Conservation (phyloP, 2,329 filamentous ascomycete genomes). For the Sporothrix brunneoviolacea region DNA sequence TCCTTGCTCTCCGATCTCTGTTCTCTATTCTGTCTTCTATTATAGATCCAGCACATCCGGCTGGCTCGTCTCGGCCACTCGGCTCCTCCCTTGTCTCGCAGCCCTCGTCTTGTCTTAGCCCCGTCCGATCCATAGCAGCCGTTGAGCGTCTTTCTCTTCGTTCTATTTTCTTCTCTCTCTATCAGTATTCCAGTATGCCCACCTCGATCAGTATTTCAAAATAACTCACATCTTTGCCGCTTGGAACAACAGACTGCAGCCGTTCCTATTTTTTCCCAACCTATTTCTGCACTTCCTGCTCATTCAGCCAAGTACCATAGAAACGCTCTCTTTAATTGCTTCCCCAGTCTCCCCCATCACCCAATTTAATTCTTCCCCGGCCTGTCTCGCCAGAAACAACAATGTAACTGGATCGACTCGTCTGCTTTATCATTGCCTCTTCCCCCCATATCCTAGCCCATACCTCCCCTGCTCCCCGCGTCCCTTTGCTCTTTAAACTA, state of each 20-base stretch:
- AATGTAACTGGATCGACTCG: not conserved
- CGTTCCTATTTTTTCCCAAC: not conserved
- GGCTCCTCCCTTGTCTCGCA: slow-evolving; percentile 10
- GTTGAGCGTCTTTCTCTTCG: no score
- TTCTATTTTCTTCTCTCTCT: no score
- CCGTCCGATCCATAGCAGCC: no score
- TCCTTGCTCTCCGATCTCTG: no score
- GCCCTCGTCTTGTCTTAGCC: not conserved
- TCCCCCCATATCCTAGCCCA: not conserved
- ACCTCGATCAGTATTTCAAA: no score
- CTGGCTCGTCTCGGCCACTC: slow-evolving; percentile 12
- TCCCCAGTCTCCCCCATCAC: not conserved
- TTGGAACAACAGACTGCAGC: no score
- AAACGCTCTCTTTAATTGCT: no score
- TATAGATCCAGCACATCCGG: no score
- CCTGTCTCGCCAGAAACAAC: slow-evolving; percentile 13
- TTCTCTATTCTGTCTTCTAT: no score
- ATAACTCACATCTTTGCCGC: no score
- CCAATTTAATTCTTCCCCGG: not conserved
- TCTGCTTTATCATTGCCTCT: not conserved
- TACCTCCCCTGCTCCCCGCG: not conserved
- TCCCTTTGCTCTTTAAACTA: not conserved
- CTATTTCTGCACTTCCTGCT: not conserved
- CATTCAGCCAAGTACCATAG: no score
- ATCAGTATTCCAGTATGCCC: no score